Evolutionary conservation across 1,139 yeast species (phyloP), one percentile per base, ranked within the genome.

Genomic region (Tardiomyces digboiensis): DNA sequence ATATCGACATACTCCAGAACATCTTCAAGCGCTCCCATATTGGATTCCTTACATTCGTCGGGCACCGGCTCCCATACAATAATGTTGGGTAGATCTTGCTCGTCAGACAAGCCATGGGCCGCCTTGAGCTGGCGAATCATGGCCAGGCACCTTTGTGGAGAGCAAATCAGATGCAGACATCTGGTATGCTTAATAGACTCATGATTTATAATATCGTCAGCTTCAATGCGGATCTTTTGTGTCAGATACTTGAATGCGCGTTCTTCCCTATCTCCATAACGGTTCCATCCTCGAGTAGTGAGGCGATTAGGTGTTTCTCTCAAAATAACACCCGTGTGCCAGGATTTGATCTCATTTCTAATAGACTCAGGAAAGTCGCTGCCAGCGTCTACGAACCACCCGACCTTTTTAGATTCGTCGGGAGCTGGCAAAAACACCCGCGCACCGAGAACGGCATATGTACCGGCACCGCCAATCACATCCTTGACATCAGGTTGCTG

Each of bases 21-120:
- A 4, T 55, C 46, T 1, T 61, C 47, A 44, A 84, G 70, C 1
- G 58, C 60, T 0, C 57, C 57, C 38, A 73, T 66, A 47, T 76
- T 72, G 38, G 70, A 78, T 1, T 76, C 70, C 0, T 61, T 61
- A 57, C 95, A 86, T 20, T 75, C 76, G 46, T 80, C 83, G 0
- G 97, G 97, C 8, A 85, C 75, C 0, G 97, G 97, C 61, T 89
- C 97, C 80, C 89, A 89, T 0, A 85, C 74, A 43, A 76, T 68
- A 7, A 71, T 57, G 18, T 26, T 26, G 5, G 33, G 33, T 5
- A 26, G 33, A n/a, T 26, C 37, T 13, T 44, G 48, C 20, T 16
- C 43, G 39, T 19, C 40, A 23, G 19, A n/a, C 18, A n/a, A 19
- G 16, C 38, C 40, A 18, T 26, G 39, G 10, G 22, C 37, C 18